These are phyloP conservation scores for Candida awuae DNA, from an alignment of 805 yeast species.

Conservation along the genomic window DNA sequence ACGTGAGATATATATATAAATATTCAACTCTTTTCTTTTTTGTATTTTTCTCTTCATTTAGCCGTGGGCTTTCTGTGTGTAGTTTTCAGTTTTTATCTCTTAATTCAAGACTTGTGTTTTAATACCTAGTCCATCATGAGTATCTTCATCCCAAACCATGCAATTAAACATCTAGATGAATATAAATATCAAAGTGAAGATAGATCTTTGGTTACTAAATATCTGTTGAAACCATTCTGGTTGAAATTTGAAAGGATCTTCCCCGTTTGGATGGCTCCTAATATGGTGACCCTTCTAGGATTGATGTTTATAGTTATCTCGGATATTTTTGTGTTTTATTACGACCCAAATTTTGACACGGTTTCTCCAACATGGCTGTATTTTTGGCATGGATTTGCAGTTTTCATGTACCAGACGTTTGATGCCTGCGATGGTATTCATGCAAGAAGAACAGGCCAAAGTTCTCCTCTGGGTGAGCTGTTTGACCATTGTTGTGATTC, in stretches of 20 bases:
- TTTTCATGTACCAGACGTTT: constrained; percentile 88
- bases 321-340: constrained; percentile 55
- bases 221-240: constrained; percentile 80
- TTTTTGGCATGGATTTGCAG: constrained; percentile 66
- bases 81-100: not conserved
- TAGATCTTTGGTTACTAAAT: constrained; percentile 67
- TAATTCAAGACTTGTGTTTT: not conserved
- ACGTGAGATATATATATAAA: no score
- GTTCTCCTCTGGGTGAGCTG: constrained; percentile 89
- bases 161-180: constrained; percentile 12
- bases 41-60: not conserved
- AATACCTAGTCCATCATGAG: constrained; percentile 5
- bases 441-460: constrained; percentile 91
- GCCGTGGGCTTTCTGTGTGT: no score
- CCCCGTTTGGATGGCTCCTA: constrained; percentile 89
- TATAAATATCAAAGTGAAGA: constrained; percentile 63
- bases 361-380: constrained; percentile 71
- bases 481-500: constrained; percentile 84
- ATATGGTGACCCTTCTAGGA: constrained; percentile 77
- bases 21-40: not conserved
- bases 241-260: constrained; percentile 58
- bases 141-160: constrained; percentile 10
- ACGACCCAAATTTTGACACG: constrained; percentile 59
- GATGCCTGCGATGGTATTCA: constrained; percentile 96
- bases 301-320: constrained; percentile 62